These are phyloP conservation scores for Acorus gramineus DNA, from an alignment of 106 monocot genomes.

Conservation along the genomic window DNA sequence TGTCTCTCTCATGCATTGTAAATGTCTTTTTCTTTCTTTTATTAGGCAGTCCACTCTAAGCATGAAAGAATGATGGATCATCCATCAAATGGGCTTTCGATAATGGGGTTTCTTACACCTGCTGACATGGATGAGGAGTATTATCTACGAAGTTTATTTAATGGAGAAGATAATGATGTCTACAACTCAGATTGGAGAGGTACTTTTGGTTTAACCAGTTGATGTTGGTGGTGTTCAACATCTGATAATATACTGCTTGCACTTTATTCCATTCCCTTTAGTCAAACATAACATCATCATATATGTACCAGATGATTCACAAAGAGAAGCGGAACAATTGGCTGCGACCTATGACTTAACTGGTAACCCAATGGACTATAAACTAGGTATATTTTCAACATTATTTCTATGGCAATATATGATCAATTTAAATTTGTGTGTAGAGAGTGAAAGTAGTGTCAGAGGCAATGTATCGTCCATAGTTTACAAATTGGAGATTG, in stretches of 20 bases:
- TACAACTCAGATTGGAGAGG: slow-evolving; percentile 67
- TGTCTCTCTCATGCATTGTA: background rate
- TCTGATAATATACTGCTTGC: background rate
- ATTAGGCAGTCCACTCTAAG: slow-evolving; percentile 32
- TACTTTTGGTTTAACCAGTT: slow-evolving; percentile 2
- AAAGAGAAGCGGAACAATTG: slow-evolving; percentile 41
- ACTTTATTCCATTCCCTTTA: background rate
- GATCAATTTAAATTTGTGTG: slow-evolving; percentile 5
- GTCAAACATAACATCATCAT: background rate
- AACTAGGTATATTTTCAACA: background rate
- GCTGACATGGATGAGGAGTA: slow-evolving; percentile 62
- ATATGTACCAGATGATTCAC: slow-evolving; percentile 33
- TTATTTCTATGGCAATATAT: background rate
- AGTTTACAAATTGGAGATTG: slow-evolving; percentile 67
- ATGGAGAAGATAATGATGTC: slow-evolving; percentile 26
- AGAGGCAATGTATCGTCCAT: slow-evolving; percentile 28
- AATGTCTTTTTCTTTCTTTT: slow-evolving; percentile 1
- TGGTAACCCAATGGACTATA: slow-evolving; percentile 17
- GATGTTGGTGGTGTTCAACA: too few relatives aligned
- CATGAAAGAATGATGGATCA: slow-evolving; percentile 31
- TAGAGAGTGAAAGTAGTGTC: slow-evolving; percentile 40
- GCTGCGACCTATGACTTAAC: slow-evolving; percentile 34
- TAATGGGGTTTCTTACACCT: slow-evolving; percentile 63
- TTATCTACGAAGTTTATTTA: slow-evolving; percentile 51
- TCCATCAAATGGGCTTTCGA: slow-evolving; percentile 65